Evolutionary conservation across 331 rosid species (phyloP).

Genomic region (Quercus tomentella): DNA sequence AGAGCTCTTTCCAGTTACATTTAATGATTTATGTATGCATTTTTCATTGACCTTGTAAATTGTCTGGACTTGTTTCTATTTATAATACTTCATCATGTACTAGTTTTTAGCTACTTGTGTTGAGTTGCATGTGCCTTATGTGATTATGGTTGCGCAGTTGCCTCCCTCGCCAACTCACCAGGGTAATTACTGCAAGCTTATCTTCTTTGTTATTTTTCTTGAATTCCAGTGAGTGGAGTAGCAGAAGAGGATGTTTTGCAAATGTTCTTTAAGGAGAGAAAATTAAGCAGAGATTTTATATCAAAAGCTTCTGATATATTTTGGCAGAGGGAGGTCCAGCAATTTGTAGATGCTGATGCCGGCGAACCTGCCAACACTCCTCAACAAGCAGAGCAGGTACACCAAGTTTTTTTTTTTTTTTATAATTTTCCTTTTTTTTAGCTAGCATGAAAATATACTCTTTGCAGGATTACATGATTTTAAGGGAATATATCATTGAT

Average conservation of each 20-base stretch:
- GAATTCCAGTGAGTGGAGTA: conserved; percentile 39
- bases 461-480: not conserved
- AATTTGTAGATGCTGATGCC: conserved; percentile 28
- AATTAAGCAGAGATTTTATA: conserved; percentile 67
- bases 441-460: not conserved
- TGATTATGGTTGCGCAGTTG: not conserved
- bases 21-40: not conserved
- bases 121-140: not conserved
- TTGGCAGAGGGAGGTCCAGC: conserved; percentile 54
- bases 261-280: conserved; percentile 67
- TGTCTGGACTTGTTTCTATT: not conserved
- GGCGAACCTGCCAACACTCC: conserved; percentile 20
- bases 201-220: conserved; percentile 10
- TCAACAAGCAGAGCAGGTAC: conserved; percentile 35
- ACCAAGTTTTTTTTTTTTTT: not conserved
- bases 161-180: not conserved
- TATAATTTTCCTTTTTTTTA: not conserved
- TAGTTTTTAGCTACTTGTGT: not conserved
- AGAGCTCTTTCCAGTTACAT: conserved; percentile 1
- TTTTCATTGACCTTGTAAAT: not conserved
- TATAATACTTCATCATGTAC: not conserved
- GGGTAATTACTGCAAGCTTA: conserved; percentile 18
- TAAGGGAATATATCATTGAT: not conserved
- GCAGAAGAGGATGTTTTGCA: conserved; percentile 63
- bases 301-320: conserved; percentile 75